Evolutionary conservation across 768 basidiomycete genomes (phyloP).

Genomic region (Russula sp.): DNA sequence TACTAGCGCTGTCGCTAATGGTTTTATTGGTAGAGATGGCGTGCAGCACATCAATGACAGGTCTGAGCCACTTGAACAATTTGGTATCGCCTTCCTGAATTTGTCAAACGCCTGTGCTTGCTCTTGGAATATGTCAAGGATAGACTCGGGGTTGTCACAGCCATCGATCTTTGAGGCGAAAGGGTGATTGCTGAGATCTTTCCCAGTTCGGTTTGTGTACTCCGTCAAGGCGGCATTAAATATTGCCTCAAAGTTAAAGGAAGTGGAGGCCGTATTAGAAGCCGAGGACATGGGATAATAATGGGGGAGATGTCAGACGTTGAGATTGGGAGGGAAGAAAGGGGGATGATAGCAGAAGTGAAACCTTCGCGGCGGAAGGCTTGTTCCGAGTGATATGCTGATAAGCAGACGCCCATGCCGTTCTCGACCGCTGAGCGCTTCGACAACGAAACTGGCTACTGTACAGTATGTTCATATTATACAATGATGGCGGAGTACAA

Average conservation of each 20-base stretch:
- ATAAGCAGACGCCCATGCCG: too few species aligned
- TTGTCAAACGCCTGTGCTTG: background rate
- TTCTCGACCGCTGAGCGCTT: too few species aligned
- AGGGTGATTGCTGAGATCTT: background rate
- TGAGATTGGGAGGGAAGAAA: too few species aligned
- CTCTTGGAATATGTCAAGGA: background rate
- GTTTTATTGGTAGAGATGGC: background rate
- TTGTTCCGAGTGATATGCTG: too few species aligned
- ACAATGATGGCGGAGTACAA: too few species aligned
- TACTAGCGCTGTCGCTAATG: background rate
- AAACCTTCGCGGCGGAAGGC: constrained; percentile 32
- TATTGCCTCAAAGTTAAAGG: background rate
- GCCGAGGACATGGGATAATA: background rate
- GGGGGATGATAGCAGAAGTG: too few species aligned
- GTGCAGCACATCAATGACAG: background rate
- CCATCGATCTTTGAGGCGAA: background rate
- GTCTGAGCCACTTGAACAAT: background rate
- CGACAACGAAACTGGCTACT: too few species aligned
- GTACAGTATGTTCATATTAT: too few species aligned
- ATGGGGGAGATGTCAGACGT: background rate
- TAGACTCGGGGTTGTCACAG: background rate
- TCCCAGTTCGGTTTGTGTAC: background rate
- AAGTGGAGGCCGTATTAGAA: background rate
- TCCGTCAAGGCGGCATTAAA: background rate
- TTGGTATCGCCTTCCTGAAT: background rate